These are phyloP conservation scores for Verticillium dahliae DNA, from an alignment of 2,329 filamentous ascomycete genomes.

Conservation along the genomic window DNA sequence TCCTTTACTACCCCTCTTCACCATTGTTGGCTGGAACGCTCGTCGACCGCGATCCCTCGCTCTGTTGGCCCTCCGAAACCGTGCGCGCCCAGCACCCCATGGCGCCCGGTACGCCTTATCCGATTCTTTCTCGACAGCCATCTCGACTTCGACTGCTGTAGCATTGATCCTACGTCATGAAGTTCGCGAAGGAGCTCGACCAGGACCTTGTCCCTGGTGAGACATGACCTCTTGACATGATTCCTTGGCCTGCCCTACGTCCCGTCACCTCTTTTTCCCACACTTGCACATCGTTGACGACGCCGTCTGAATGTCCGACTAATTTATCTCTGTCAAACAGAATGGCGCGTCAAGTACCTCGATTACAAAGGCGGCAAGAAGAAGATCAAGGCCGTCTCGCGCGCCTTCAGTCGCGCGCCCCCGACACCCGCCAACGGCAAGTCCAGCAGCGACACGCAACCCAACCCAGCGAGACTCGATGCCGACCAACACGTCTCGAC, in stretches of 20 bases:
- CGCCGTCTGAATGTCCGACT: conserved; percentile 1
- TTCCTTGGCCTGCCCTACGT: neutral
- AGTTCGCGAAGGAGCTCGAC: conserved; percentile 73
- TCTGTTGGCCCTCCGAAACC: neutral
- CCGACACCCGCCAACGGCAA: conserved; percentile 33
- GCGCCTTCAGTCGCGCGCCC: conserved; percentile 61
- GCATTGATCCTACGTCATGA: conserved; percentile 39
- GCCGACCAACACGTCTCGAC: neutral
- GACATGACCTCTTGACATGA: conserved; percentile 9
- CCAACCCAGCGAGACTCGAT: neutral
- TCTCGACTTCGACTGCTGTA: neutral
- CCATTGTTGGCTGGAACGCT: neutral
- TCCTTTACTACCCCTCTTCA: neutral
- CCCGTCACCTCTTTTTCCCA: neutral
- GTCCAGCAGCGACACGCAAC: neutral
- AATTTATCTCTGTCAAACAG: conserved; percentile 25
- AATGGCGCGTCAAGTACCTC: conserved; percentile 92
- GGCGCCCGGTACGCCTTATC: neutral
- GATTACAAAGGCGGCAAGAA: conserved; percentile 97
- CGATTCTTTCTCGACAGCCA: neutral
- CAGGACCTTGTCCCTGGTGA: conserved; percentile 77
- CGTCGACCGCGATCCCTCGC: neutral
- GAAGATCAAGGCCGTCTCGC: conserved; percentile 74
- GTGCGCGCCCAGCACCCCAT: neutral
- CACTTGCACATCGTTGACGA: neutral